Evolutionary conservation across 257 asterid genomes (phyloP).

Genomic region (Ocimum tenuiflorum): DNA sequence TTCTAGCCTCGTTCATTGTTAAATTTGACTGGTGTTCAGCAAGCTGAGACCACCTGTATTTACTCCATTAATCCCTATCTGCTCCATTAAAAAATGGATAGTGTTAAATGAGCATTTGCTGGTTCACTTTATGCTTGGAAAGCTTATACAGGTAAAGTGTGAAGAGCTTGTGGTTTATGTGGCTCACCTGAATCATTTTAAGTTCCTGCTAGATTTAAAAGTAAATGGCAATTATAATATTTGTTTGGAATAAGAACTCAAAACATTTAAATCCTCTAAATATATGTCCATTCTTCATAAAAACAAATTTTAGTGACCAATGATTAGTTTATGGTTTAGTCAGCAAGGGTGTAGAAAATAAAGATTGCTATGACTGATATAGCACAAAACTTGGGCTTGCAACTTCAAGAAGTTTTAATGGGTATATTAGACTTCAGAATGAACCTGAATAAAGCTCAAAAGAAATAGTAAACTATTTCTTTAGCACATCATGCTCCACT

Average conservation of each 20-base stretch:
- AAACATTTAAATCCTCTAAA: not conserved
- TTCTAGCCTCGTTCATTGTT: not conserved
- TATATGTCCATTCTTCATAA: not conserved
- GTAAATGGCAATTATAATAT: not conserved
- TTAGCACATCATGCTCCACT: no score
- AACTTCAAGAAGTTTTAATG: not conserved
- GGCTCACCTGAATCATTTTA: not conserved
- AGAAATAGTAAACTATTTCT: no score
- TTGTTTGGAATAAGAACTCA: not conserved
- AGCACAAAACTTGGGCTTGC: no score
- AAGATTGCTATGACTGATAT: not conserved
- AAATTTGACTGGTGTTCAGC: no score
- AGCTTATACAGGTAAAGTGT: not conserved
- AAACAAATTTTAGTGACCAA: not conserved
- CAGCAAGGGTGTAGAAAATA: not conserved
- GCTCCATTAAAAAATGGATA: no score
- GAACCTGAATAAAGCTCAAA: not conserved
- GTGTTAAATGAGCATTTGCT: no score
- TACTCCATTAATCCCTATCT: no score
- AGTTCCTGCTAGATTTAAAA: not conserved
- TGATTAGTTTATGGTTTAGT: not conserved
- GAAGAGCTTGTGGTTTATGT: not conserved
- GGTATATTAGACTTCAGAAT: not conserved
- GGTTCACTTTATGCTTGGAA: no score
- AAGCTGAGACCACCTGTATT: no score